Evolutionary conservation across 805 yeast genomes (phyloP), one percentile per base, ranked within the genome.

Genomic region (Nakazawaea ernobii): DNA sequence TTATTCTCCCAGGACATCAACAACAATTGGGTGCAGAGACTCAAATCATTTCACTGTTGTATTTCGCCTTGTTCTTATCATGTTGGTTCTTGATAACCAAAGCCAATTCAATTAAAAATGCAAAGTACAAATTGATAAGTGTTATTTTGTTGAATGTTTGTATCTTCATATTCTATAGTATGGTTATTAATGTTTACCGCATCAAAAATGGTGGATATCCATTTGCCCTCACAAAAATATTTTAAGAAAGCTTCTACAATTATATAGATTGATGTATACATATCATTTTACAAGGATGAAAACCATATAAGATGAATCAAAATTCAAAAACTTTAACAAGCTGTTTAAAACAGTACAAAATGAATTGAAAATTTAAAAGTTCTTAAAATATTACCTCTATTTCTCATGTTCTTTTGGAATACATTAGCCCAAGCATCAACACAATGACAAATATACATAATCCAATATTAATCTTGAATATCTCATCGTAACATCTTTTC

Each of bases 21-120:
- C 70, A 68, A 43, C 99, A 94, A 65, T 75, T 77, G 43, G 97
- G 89, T 7, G 80, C 85, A 39, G 99, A 94, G 70, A 89, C 97
- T 8, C 97, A 94, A 68, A 75, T 90, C 45, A 66, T 94, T 35
- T 81, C 89, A 2, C 74, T 86, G 24, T 51, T 86, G 6, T 90
- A 89, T 62, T 95, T 89, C 1, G 55, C 77, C 7, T 68, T 90
- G 55, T 77, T 90, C 10, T 68, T 85, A 46, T 58, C 79, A 39
- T 66, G 83, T 15, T 73, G 90, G 39, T 65, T 77, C 1, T 70
- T 92, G 55, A 62, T 83, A 37, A 74, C 76, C 41, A 79, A 74
- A 54, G 76, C 77, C 1, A 86, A 90, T 6, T 60, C 64, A 17
- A 55, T 79, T 29, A 60, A 66, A 37, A 69, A 74, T 50, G 60